Evolutionary conservation across 495 filamentous ascomycete genomes (phyloP), one percentile per base, ranked within the genome.

Genomic region (Penicillium pancosmium): DNA sequence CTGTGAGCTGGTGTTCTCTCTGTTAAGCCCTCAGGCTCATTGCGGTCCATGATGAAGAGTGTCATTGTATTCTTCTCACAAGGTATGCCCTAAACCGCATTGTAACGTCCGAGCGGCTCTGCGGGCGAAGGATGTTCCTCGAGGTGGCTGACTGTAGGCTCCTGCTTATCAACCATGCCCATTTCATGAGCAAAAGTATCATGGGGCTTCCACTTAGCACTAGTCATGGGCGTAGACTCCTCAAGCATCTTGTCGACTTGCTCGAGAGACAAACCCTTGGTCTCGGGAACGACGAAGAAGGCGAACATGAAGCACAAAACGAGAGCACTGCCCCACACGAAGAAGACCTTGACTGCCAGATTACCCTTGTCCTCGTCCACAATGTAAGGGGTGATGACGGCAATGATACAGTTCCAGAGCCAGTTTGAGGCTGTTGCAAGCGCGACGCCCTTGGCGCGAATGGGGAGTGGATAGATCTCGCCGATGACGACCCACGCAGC

Each of bases 201-300:
- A 64, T 84, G 82, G 23, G 89, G 88, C 64, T 78, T 80, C 91
- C 91, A 93, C 66, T 82, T 84, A 70, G 78, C 68, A 52, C 88
- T 91, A 15, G 82, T 88, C 23, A 86, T 73, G n/a, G 91, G 87
- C 1, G 81, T 88, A 5, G 84, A 84, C 78, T 93, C 90, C 71
- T 91, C 90, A 71, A 93, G 77, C 90, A 93, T 91, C 65, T 81
- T 81, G 75, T 92, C 90, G 61, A 93, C 86, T 70, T 93, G 89
- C 73, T 93, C 90, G 51, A 92, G 86, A n/a, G 88, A 86, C 16
- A 93, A 80, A 55, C 88, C 89, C 80, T 91, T 91, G 67, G 89
- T 91, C 80, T 92, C 89, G 31, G 86, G 86, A 16, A 92, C 78
- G 46, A 91, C 75, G 78, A 89, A 84, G 78, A 84, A 92, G 52